Evolutionary conservation across 225 moss, liverwort and hornwort genomes (phyloP), one percentile per base, ranked within the genome.

Genomic region (Physcomitrellopsis africana): DNA sequence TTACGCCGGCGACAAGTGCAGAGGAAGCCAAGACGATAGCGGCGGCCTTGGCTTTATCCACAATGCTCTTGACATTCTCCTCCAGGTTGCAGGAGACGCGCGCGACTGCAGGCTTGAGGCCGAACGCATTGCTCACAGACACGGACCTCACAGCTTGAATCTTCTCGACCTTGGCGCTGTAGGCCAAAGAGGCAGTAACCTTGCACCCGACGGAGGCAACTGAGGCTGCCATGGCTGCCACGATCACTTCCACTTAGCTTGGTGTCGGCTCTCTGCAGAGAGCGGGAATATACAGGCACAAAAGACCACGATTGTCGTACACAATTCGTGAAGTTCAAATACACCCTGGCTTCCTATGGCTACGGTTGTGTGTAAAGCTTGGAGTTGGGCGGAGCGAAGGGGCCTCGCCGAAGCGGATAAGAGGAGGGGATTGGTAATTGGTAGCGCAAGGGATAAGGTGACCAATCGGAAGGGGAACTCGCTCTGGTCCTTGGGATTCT

Each of bases 181-280:
- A 69, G 12, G 80, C 80, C 76, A 89, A 49, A 1, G 83, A 70
- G 1, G 90, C 80, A 17, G 88, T 42, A 3, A 77, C 87, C 86
- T 87, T 93, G 89, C 90, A 90, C 57, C 86, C 89, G 24, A 84
- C 91, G 67, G 87, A 87, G 65, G 89, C 91, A 26, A 91, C 83
- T n/a, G 92, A 86, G 69, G 93, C 70, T 62, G 94, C 94, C 92
- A 91, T 95, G 32, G 83, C 87, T 79, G 80, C 72, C 53, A 7
- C 47, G 76, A 24, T 5, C n/a, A 15, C 70, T 68, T 46, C 29
- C 23, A 51, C 3, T 17, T 53, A 37, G 32, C 26, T 11, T 17
- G 19, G 63, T 41, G 32, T 12, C 20, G 23, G 22, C 57, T 58
- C 57, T 22, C 57, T 58, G 46, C 63, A 10, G 32, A 37, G 32